Evolutionary conservation across 1,284 basidiomycete species (phyloP).

Genomic region (Rhodotorula sp.): DNA sequence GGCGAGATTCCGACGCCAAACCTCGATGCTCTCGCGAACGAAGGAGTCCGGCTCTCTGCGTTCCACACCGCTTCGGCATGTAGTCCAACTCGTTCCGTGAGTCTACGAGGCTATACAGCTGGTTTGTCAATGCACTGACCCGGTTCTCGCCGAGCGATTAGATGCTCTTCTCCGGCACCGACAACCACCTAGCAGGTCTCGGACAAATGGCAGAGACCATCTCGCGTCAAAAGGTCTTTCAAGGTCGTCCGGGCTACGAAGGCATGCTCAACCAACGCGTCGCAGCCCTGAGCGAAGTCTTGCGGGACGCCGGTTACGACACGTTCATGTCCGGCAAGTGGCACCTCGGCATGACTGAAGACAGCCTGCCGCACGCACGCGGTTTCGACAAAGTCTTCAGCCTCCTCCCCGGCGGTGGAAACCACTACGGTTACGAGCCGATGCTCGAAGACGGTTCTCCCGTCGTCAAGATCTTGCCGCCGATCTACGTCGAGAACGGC

Average conservation of each 20-base stretch:
- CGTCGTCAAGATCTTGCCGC: constrained; percentile 3
- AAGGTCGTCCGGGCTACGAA: constrained; percentile 1
- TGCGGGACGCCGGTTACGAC: constrained; percentile 1
- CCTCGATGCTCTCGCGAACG: constrained; percentile 4
- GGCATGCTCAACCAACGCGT: constrained; percentile 3
- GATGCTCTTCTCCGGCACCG: constrained; percentile 5
- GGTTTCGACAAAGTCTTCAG: constrained; percentile 6
- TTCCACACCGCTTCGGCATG: constrained; percentile 4
- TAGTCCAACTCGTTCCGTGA: not conserved
- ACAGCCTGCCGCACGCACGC: constrained; percentile 7
- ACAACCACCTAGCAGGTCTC: constrained; percentile 5
- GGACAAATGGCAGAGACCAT: constrained; percentile 8
- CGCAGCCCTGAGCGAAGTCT: not conserved
- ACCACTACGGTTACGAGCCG: constrained; percentile 5
- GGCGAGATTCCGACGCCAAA: not conserved
- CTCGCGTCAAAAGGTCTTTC: not conserved
- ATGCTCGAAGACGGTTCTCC: constrained; percentile 6
- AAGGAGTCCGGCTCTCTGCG: not conserved
- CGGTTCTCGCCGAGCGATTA: not conserved
- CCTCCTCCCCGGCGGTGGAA: constrained; percentile 3
- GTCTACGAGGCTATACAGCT: not conserved
- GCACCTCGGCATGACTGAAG: constrained; percentile 10
- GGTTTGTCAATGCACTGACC: not conserved
- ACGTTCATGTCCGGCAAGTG: constrained; percentile 6
- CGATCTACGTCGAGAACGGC: constrained; percentile 4